Conservation (phyloP, 768 basidiomycete species). For the Lactarius deliciosus region DNA sequence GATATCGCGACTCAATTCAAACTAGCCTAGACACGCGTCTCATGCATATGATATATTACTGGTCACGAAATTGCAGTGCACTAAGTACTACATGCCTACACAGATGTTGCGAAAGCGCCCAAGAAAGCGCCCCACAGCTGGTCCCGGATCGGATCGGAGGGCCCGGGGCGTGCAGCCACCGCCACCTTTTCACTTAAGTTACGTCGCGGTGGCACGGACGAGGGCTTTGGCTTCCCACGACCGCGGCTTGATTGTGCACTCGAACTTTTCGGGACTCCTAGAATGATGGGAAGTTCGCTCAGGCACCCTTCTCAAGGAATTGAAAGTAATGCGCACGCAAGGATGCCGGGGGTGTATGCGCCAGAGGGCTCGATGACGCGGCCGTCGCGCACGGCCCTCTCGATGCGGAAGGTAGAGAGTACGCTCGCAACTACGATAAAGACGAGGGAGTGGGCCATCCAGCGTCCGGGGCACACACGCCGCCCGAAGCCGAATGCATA, state of each 20-base stretch:
- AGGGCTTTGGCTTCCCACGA: constrained; percentile 27
- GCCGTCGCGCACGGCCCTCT: constrained; percentile 27
- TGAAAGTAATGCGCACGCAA: constrained; percentile 20
- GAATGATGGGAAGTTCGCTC: neutral
- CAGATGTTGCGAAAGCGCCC: neutral
- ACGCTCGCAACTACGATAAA: constrained; percentile 29
- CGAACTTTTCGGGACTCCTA: constrained; percentile 29
- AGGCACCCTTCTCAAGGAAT: neutral
- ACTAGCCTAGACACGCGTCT: too few relatives aligned
- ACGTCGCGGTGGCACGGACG: constrained; percentile 19
- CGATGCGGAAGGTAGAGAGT: constrained; percentile 27
- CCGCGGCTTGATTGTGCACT: constrained; percentile 25
- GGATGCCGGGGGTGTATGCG: constrained; percentile 27
- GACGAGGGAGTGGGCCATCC: constrained; percentile 29
- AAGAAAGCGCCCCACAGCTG: neutral
- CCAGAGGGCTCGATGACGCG: constrained; percentile 26
- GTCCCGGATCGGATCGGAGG: neutral
- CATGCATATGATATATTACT: neutral
- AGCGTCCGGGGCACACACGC: constrained; percentile 31
- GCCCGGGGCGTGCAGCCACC: neutral
- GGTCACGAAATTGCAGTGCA: too few relatives aligned
- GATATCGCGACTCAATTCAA: too few relatives aligned
- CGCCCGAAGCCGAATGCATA: constrained; percentile 32
- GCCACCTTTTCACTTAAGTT: neutral
- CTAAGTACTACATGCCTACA: neutral